These are phyloP conservation scores for Colletotrichum coccodes DNA, from an alignment of 2,329 filamentous ascomycete species.

Conservation along the genomic window DNA sequence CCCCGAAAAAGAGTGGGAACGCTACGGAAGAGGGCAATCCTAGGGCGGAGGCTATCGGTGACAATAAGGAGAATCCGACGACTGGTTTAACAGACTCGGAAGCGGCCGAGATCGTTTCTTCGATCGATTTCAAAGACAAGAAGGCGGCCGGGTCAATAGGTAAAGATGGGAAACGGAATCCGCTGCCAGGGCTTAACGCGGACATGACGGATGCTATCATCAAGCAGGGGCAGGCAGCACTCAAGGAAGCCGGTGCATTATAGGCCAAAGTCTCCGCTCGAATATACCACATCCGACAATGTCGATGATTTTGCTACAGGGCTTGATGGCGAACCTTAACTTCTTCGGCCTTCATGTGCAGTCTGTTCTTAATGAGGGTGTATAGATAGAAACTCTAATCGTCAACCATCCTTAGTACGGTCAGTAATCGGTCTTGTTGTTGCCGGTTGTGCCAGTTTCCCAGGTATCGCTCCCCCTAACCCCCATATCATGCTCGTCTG, in stretches of 20 bases:
- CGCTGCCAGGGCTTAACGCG: slow-evolving; percentile 19
- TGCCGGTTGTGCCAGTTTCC: too few species aligned
- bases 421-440: too few species aligned
- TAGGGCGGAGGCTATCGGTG: slow-evolving; percentile 10
- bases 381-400: too few species aligned
- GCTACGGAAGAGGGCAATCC: background rate
- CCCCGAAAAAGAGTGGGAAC: background rate
- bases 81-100: slow-evolving; percentile 28
- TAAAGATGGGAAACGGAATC: slow-evolving; percentile 24
- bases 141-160: slow-evolving; percentile 22
- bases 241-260: slow-evolving; percentile 29
- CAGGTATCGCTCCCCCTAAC: too few species aligned
- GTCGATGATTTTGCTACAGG: background rate
- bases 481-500: too few species aligned
- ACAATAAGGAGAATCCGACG: slow-evolving; percentile 23
- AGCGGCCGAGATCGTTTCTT: slow-evolving; percentile 25
- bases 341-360: too few species aligned
- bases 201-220: slow-evolving; percentile 30
- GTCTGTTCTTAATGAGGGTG: too few species aligned
- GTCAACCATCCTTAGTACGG: too few species aligned
- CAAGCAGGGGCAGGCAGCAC: slow-evolving; percentile 28
- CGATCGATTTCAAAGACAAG: slow-evolving; percentile 23
- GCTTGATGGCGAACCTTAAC: too few species aligned
- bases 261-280: background rate
- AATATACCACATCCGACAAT: background rate